phyloP scores from a whole-genome alignment of 176 grass and related monocot species.

The Oryza meridionalis region DNA sequence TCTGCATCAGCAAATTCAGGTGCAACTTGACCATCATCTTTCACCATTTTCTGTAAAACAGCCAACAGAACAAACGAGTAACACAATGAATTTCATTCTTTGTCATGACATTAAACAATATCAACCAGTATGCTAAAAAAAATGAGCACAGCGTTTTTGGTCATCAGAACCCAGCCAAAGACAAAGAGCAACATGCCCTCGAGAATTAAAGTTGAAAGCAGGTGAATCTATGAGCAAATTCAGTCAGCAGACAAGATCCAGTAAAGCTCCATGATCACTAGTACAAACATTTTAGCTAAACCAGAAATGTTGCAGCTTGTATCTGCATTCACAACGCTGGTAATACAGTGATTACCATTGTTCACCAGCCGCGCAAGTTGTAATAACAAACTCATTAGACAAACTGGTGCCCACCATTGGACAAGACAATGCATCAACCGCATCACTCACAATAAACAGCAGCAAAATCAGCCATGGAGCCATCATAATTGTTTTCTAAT shows the following conservation, averaged over 20 bases:
- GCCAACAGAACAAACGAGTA: slow-evolving; percentile 23
- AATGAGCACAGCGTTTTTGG: not conserved
- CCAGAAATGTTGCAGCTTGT: not conserved
- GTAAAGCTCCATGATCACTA: not conserved
- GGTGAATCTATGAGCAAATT: not conserved
- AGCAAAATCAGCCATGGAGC: not conserved
- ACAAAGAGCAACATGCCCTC: not conserved
- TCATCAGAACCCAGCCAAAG: not conserved
- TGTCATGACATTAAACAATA: not conserved
- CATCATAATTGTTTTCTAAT: not conserved
- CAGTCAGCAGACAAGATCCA: not conserved
- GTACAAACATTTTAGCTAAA: not conserved
- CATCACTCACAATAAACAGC: not conserved
- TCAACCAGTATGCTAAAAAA: not conserved
- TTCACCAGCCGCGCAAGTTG: not conserved
- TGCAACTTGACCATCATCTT: slow-evolving; percentile 62
- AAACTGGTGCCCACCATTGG: not conserved
- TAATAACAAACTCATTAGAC: not conserved
- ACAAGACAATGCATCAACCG: not conserved
- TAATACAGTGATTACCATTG: not conserved
- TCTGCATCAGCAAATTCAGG: slow-evolving; percentile 89
- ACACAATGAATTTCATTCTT: not conserved
- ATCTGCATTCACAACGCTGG: not conserved
- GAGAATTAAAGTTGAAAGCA: not conserved
- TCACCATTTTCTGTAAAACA: slow-evolving; percentile 66